Base-by-base conservation (phyloP, 1,284 basidiomycete species). In the Stereum hirsutum region DNA sequence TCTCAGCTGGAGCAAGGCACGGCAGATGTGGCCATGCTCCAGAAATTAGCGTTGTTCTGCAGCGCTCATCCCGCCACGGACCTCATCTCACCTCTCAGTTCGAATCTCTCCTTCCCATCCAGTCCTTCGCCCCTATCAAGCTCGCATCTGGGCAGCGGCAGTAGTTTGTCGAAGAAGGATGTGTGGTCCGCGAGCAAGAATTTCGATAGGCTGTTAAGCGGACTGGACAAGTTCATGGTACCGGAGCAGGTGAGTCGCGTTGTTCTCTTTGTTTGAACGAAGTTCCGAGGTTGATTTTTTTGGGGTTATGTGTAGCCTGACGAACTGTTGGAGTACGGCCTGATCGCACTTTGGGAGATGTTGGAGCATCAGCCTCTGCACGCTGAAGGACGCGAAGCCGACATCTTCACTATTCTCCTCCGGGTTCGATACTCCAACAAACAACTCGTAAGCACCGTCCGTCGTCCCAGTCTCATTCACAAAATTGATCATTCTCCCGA, bases 301-400 rank as follows among this genome's bases (percentile, higher is more conserved):
- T 50, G 39, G 39, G 44, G 21, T 45, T 44, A 41, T 43, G 46
- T 46, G 28, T 53, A 89, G 85, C 62, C 62, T 42, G 71, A 72
- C 43, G 74, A 80, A 49, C 67, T 72, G 47, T 63, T 89, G 26
- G 80, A 84, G 55, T 83, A 85, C 53, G 84, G 78, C 24, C 62
- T 89, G 50, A 78, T 89, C 52, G 67, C 82, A 28, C 53, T 87
- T 19, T 89, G 81, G 81, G 85, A 89, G 61, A 71, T 87, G 54
- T 61, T 89, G 11, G 78, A 78, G 53, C 74, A 79, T 50, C 82
- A 86, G 56, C 64, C 72, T 15, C 58, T 69, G 31, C 72, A 78
- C 48, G 61, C 88, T 6, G 86, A 89, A 56, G 83, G 84, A 26
- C 76, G 71, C 47, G 86, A 88, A 63, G 69, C 74, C 10, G 80